Conservation (phyloP, 768 basidiomycete species). For the Boletus subparvulus region DNA sequence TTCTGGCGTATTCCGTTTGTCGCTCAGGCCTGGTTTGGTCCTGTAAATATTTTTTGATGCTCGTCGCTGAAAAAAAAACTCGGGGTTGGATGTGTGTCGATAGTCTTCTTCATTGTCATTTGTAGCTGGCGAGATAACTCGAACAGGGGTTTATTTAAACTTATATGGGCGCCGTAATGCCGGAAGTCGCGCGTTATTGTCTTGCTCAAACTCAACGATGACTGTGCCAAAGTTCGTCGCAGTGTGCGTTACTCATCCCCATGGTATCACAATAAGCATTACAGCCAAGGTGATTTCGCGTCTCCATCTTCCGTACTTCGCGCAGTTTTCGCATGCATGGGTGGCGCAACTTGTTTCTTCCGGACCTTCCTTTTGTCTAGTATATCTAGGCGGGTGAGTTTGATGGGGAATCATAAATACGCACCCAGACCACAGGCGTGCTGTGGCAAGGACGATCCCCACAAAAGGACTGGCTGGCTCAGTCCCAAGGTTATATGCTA, state of each 20-base stretch:
- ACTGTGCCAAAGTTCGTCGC: conserved; percentile 1
- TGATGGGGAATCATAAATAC: conserved; percentile 25
- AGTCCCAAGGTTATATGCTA: conserved; percentile 25
- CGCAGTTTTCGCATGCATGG: neutral
- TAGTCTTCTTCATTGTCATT: neutral
- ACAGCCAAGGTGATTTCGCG: conserved; percentile 11
- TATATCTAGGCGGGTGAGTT: neutral
- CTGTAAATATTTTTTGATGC: neutral
- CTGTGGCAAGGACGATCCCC: conserved; percentile 14
- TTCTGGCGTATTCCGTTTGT: neutral
- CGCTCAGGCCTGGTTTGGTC: neutral
- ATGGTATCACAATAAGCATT: conserved; percentile 32
- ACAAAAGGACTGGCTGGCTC: conserved; percentile 30
- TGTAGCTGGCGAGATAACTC: neutral
- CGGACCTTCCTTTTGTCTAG: conserved; percentile 23
- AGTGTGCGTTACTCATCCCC: conserved; percentile 16
- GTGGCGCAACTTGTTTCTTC: conserved; percentile 1
- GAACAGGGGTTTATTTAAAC: conserved; percentile 9
- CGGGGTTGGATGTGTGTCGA: neutral
- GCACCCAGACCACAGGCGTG: neutral
- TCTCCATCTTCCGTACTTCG: conserved; percentile 24
- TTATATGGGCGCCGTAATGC: conserved; percentile 6
- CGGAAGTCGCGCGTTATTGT: conserved; percentile 21
- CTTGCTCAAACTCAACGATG: conserved; percentile 14
- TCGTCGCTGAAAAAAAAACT: too few relatives aligned